These are phyloP conservation scores for Mucor indicus DNA, from an alignment of 371 early-diverging fungal genomes.

Conservation along the genomic window DNA sequence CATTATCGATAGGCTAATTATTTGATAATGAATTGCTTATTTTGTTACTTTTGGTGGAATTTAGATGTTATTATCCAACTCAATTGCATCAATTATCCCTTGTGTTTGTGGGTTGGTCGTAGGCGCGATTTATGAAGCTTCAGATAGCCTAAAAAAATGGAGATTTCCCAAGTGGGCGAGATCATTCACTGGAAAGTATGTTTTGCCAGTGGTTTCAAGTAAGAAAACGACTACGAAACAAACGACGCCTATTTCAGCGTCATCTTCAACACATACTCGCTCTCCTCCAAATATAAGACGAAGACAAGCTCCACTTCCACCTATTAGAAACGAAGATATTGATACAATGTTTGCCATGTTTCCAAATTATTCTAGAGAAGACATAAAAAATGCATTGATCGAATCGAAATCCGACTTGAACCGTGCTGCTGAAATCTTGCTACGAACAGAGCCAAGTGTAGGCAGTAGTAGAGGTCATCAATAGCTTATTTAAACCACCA, in stretches of 20 bases:
- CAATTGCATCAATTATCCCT: constrained; percentile 46
- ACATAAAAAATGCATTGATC: constrained; percentile 43
- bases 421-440: constrained; percentile 43
- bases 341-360: constrained; percentile 51
- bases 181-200: constrained; percentile 25
- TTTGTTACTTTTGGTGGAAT: neutral
- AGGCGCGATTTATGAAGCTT: constrained; percentile 51
- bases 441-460: constrained; percentile 9
- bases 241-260: neutral
- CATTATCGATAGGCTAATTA: neutral
- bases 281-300: neutral
- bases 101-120: constrained; percentile 53
- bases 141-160: constrained; percentile 47
- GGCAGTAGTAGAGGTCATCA: constrained; percentile 1
- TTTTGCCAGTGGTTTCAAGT: constrained; percentile 25
- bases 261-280: neutral
- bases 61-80: constrained; percentile 46
- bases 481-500: too few species aligned
- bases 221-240: constrained; percentile 1
- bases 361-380: constrained; percentile 42
- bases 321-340: constrained; percentile 43
- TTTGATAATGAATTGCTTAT: too few species aligned
- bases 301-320: neutral
- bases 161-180: constrained; percentile 47
- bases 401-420: constrained; percentile 47